Evolutionary conservation across 2,329 filamentous ascomycete genomes (phyloP), one percentile per base, ranked within the genome.

Genomic region (Trichoderma atrobrunneum): DNA sequence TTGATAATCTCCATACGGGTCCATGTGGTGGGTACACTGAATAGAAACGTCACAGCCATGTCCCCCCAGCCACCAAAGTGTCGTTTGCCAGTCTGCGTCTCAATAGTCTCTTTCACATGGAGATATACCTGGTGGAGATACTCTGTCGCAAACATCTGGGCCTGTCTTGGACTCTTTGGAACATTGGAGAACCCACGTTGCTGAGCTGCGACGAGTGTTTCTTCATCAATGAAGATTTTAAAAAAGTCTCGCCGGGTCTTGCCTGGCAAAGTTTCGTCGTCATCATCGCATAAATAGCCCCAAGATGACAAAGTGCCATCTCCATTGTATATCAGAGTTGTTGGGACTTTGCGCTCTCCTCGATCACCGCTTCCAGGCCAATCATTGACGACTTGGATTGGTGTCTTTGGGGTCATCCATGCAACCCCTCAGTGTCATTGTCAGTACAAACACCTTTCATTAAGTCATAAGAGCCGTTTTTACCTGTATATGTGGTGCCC

Each of bases 21-120:
- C 87, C 87, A 89, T 0, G 87, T 89, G 1, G 87, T 89, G 0
- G 87, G 87, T 1, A 88, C 86, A 60, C 85, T 87, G 78, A 89
- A 89, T 10, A 88, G 78, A 74, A 88, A 89, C 51, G 85, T 83
- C 2, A 89, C 84, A 0, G 79, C 79, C 69, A 86, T 81, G 51
- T 76, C 77, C n/a, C 75, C 76, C 86, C 86, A 87, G 12, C 83
- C 82, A 2, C 78, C 78, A 68, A 76, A 65, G 3, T 80, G 78
- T 2, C 78, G 76, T 30, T 80, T 78, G 0, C 83, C 84, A 6
- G 81, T 79, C 61, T 83, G 80, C 24, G 77, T 79, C 75, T 81
- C 83, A 16, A 86, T 81, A 0, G 81, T 83, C 48, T 85, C 82
- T 70, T 84, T 85, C 59, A 87, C 78, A 73, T 88, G 85, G 5